Evolutionary conservation across 2,329 filamentous ascomycete species (phyloP), one percentile per base, ranked within the genome.

Genomic region (Grosmannia penicillata): DNA sequence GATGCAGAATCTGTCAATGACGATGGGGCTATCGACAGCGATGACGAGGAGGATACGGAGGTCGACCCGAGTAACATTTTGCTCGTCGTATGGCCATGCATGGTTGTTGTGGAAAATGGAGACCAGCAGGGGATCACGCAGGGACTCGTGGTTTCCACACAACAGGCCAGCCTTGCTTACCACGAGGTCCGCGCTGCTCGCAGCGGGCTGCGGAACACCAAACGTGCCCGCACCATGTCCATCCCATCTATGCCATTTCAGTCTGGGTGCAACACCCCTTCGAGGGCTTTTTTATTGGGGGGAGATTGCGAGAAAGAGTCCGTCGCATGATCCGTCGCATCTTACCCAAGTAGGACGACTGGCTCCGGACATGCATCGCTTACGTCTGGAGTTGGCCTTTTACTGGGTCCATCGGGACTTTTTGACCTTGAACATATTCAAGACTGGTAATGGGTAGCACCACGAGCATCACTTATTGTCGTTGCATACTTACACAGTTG

Each of bases 1-100:
- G 24, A 29, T 3, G 33, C 15, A 6, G 22, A 34, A 17, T 11
- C 22, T 8, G 30, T 35, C 8, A 14, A 36, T 13, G 23, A 33
- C 14, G 40, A 44, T 25, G n/a, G 25, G 14, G 41, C 35, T 14
- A 36, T 32, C 13, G 36, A 24, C 15, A 35, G 28, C 17, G 30
- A 33, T 23, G 29, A 29, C n/a, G 26, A 29, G 19, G 27, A 31
- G 19, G 24, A 27, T 29, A 26, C 18, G 2, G 33, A 36, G 22
- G 28, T 31, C 8, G 33, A 21, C 29, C 53, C 54, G 0, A 48
- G 49, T 18, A 50, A 55, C 44, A 56, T 57, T 33, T 35, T 56
- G 28, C 46, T 57, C 2, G 54, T 57, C 5, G 51, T 56, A 18
- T 57, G 55, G 55, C 54, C 54, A 8, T 52, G 48, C 44, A 56